Evolutionary conservation across 805 yeast species (phyloP).

Genomic region (Jamesozyma jinghongensis): DNA sequence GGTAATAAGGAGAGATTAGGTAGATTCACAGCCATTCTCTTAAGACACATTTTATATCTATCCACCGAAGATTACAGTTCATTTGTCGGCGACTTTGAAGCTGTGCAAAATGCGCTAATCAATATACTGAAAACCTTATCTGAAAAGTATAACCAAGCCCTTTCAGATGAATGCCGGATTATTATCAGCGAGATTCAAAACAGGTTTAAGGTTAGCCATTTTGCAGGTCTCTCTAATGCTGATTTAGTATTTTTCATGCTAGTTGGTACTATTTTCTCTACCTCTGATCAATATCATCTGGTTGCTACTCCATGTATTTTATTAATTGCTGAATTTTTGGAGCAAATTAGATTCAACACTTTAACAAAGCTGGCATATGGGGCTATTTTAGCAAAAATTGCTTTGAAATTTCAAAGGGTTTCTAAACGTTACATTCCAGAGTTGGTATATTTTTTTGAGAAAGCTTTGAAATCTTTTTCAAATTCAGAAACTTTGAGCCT

Average conservation of each 20-base stretch:
- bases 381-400: conserved; percentile 52
- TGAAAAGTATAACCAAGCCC: conserved; percentile 51
- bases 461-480: conserved; percentile 36
- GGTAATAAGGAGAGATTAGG: conserved; percentile 77
- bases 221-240: conserved; percentile 32
- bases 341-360: conserved; percentile 37
- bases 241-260: conserved; percentile 63
- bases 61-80: conserved; percentile 32
- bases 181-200: conserved; percentile 48
- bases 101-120: conserved; percentile 37
- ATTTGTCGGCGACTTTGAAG: conserved; percentile 30
- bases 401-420: conserved; percentile 64
- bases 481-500: conserved; percentile 16
- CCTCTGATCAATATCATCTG: conserved; percentile 92
- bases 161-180: conserved; percentile 55
- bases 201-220: conserved; percentile 35
- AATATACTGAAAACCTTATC: conserved; percentile 47
- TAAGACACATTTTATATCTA: conserved; percentile 51
- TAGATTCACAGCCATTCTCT: conserved; percentile 49
- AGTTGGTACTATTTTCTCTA: conserved; percentile 74
- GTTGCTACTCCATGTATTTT: conserved; percentile 79
- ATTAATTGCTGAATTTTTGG: conserved; percentile 60
- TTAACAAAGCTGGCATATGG: conserved; percentile 47
- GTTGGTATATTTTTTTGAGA: conserved; percentile 48
- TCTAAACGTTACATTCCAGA: conserved; percentile 84